Evolutionary conservation across 2,329 filamentous ascomycete genomes (phyloP).

Genomic region (Thyridium curvatum): DNA sequence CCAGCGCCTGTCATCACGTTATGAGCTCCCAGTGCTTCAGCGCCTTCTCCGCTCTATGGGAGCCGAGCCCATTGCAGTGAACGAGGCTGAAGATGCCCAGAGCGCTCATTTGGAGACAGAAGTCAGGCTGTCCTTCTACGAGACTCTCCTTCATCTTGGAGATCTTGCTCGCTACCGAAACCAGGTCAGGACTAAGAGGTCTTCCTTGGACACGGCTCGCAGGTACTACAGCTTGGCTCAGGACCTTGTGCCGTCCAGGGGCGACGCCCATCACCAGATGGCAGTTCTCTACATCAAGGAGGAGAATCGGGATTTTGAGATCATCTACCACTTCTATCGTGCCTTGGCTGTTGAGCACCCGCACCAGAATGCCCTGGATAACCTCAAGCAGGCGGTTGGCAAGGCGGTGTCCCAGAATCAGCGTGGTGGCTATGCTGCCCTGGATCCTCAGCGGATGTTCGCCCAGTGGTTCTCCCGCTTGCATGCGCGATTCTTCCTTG

Average conservation of each 20-base stretch:
- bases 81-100: conserved; percentile 36
- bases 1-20: conserved; percentile 62
- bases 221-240: conserved; percentile 81
- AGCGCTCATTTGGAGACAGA: conserved; percentile 45
- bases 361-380: conserved; percentile 66
- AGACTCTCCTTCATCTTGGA: conserved; percentile 78
- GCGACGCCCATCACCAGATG: conserved; percentile 82
- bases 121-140: conserved; percentile 71
- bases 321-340: conserved; percentile 86
- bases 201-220: conserved; percentile 72
- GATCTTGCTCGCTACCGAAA: conserved; percentile 84
- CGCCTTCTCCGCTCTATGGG: conserved; percentile 36
- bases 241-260: conserved; percentile 70
- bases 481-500: conserved; percentile 78
- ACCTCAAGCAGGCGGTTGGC: conserved; percentile 74
- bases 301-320: conserved; percentile 66
- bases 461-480: conserved; percentile 79
- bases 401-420: conserved; percentile 21
- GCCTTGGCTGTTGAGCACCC: conserved; percentile 69
- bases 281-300: conserved; percentile 78
- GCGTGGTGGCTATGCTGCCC: conserved; percentile 23
- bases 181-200: conserved; percentile 65
- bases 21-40: conserved; percentile 35
- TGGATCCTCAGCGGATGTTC: conserved; percentile 57
- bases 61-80: conserved; percentile 31